phyloP scores from a whole-genome alignment of 1,284 basidiomycete species.

The Mycosarcoma mackinlayi region DNA sequence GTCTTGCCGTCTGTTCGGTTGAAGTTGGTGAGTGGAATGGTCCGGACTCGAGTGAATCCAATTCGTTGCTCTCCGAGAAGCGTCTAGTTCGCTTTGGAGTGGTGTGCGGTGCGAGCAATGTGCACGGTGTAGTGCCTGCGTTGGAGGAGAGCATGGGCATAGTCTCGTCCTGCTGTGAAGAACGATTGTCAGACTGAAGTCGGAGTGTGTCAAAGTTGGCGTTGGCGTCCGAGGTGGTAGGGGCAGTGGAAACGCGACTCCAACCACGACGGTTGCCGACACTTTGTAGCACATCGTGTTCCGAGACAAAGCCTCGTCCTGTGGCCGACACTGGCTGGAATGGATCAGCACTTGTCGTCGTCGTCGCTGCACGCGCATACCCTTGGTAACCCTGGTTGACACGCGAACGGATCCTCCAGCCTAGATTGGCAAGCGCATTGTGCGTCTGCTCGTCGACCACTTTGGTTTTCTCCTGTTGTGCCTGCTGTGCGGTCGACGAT shows the following conservation, averaged over 20 bases:
- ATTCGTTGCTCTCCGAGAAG: too few species aligned
- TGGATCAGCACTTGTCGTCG: too few species aligned
- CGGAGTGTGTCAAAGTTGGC: conserved; percentile 10
- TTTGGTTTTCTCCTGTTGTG: neutral
- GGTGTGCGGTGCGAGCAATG: too few species aligned
- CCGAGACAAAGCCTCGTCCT: neutral
- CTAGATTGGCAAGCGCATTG: conserved; percentile 21
- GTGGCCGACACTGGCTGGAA: neutral
- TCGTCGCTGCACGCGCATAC: conserved; percentile 7
- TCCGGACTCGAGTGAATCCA: too few species aligned
- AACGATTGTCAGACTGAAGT: too few species aligned
- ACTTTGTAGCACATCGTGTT: conserved; percentile 11
- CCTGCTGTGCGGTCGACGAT: too few species aligned
- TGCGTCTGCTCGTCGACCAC: conserved; percentile 17
- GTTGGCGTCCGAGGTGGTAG: conserved; percentile 5
- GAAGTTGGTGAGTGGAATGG: too few species aligned
- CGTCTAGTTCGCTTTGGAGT: too few species aligned
- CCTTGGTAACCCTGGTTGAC: conserved; percentile 43
- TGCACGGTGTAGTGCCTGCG: too few species aligned
- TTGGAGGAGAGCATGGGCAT: too few species aligned
- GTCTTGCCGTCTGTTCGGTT: neutral
- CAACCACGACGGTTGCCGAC: conserved; percentile 11
- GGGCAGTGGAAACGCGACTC: conserved; percentile 13
- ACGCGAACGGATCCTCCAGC: conserved; percentile 21
- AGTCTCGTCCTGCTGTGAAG: too few species aligned